Evolutionary conservation across 1,139 yeast genomes (phyloP), one percentile per base, ranked within the genome.

Genomic region (Kodamaea fungicola): DNA sequence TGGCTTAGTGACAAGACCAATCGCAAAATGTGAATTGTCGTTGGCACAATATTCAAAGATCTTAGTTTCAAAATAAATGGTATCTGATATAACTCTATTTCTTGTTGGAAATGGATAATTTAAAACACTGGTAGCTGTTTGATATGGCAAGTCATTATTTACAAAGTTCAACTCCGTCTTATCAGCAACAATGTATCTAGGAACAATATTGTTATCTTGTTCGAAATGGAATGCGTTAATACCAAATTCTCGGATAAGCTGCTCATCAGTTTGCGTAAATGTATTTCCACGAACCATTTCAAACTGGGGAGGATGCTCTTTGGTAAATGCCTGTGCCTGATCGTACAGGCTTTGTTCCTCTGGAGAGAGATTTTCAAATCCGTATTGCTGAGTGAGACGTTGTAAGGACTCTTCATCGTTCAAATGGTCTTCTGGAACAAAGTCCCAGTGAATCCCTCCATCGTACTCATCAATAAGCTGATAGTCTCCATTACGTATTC

Each of bases 1-100:
- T 1, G 97, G 97, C 51, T 82, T 84, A 0, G 97, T 84, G 8
- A 85, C 78, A 24, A 90, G 66, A 0, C 98, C 98, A 31, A 92
- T 74, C 21, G 89, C 70, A 19, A 89, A 70, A 47, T 70, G 76
- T 54, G 33, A 70, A 13, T 87, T 76, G 7, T 43, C 35, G 49
- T 50, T 59, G 35, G 46, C 57, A 28, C 33, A 31, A 39, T 66
- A 71, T 42, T 77, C 83, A 55, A 68, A 80, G 1, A 83, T 61
- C 50, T 84, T 84, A 3, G 78, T 76, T 55, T 84, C 94, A 51
- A 83, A 84, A 54, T 84, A 84, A 3, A 82, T 75, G 0, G 83
- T 70, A 45, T 78, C 85, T 23, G 83, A 80, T 44, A 67, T 68
- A 6, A 55, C 36, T 42, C 84, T 64, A 44, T 78, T 76, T 41